Conservation (phyloP, 2,329 filamentous ascomycete species). For the Colletotrichum musae region DNA sequence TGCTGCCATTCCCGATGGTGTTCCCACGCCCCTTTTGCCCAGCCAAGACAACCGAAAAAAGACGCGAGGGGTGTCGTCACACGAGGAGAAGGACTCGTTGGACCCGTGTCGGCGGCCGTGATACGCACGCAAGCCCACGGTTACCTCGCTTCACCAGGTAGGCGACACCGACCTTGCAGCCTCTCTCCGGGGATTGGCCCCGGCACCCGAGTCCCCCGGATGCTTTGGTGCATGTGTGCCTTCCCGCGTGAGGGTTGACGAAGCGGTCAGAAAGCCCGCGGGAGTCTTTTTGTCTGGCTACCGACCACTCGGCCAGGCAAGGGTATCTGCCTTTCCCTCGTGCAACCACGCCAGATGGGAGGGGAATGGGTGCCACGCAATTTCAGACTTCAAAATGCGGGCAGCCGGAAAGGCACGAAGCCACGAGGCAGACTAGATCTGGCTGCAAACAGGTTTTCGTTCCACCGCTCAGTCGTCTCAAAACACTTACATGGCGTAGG, state of each 20-base stretch:
- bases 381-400: constrained; percentile 17
- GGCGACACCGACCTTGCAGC: not conserved
- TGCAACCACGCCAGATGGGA: constrained; percentile 4
- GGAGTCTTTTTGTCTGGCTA: constrained; percentile 26
- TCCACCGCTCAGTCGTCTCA: constrained; percentile 29
- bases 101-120: constrained; percentile 4
- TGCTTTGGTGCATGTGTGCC: not conserved
- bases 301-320: constrained; percentile 20
- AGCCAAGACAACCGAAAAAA: not conserved
- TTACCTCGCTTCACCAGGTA: not conserved
- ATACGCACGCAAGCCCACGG: not conserved
- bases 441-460: constrained; percentile 35
- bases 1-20: not conserved
- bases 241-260: not conserved
- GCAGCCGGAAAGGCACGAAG: constrained; percentile 27
- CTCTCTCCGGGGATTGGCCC: constrained; percentile 9
- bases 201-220: constrained; percentile 6
- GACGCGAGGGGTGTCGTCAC: constrained; percentile 2
- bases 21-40: not conserved
- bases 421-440: constrained; percentile 31
- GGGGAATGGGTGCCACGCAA: constrained; percentile 21
- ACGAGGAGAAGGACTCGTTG: not conserved
- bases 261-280: not conserved
- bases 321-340: constrained; percentile 9
- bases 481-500: constrained; percentile 2